These are phyloP conservation scores for Botrytis pseudocinerea DNA, from an alignment of 2,329 filamentous ascomycete genomes.

Conservation along the genomic window DNA sequence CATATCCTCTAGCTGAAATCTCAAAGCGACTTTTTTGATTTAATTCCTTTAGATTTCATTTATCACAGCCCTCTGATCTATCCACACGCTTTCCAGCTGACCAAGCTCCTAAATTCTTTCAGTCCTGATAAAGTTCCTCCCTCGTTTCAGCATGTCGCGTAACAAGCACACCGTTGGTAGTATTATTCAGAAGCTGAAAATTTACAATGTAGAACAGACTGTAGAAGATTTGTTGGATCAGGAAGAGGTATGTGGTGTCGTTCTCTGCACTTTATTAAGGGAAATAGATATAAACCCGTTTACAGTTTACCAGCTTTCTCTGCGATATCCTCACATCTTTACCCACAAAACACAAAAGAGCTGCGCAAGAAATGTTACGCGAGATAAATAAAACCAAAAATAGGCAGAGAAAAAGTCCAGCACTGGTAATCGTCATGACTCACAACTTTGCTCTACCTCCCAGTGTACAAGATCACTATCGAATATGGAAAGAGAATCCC, in stretches of 20 bases:
- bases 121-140: neutral
- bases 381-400: neutral
- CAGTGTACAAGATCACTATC: neutral
- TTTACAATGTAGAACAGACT: neutral
- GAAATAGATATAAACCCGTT: neutral
- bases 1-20: neutral
- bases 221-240: neutral
- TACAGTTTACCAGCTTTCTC: neutral
- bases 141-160: neutral
- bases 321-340: neutral
- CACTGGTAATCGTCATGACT: neutral
- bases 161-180: neutral
- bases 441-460: neutral
- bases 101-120: neutral
- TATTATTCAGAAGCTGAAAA: neutral
- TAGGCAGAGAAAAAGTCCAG: neutral
- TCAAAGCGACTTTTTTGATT: neutral
- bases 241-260: neutral
- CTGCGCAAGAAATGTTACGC: neutral
- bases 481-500: constrained; percentile 6
- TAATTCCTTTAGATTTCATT: neutral
- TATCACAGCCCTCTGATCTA: neutral
- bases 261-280: neutral
- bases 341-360: neutral
- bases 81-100: neutral